phyloP scores from a whole-genome alignment of 2,329 filamentous ascomycete species.

The Fusarium multiceps region DNA sequence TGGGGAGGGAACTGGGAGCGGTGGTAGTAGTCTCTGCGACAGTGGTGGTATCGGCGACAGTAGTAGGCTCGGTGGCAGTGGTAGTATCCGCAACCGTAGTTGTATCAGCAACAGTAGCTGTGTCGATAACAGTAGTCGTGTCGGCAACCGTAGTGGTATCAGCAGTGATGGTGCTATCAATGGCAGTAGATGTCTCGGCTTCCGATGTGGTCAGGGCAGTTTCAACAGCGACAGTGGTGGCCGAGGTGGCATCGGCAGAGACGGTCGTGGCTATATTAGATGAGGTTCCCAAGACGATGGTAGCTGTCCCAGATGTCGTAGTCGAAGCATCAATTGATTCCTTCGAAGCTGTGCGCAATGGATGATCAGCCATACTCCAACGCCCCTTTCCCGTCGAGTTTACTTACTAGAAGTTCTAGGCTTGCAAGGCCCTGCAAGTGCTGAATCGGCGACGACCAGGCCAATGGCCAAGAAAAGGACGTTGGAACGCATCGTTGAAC shows the following conservation, averaged over 20 bases:
- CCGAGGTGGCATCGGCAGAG: too few relatives aligned
- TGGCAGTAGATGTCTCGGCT: neutral
- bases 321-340: accelerated
- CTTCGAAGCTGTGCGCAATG: neutral
- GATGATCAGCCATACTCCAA: too few relatives aligned
- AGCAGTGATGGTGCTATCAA: neutral
- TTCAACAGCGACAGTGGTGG: neutral
- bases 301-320: too few relatives aligned
- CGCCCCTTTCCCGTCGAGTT: too few relatives aligned
- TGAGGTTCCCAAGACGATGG: neutral
- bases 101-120: too few relatives aligned
- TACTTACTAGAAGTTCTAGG: too few relatives aligned
- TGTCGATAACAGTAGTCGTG: neutral
- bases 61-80: neutral
- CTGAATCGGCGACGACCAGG: too few relatives aligned
- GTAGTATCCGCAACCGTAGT: neutral
- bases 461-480: too few relatives aligned
- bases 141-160: neutral
- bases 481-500: too few relatives aligned
- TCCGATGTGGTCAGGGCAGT: neutral
- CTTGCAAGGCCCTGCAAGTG: too few relatives aligned
- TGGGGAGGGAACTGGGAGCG: too few relatives aligned
- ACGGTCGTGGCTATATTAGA: neutral
- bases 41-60: neutral
- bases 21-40: neutral